A percentile compares a stretch with the other conserved stretches of the same genome.
Evolutionary conservation across 192 early-diverging fungal species (phyloP).

Genomic region (Coemansia guatemalensis): DNA sequence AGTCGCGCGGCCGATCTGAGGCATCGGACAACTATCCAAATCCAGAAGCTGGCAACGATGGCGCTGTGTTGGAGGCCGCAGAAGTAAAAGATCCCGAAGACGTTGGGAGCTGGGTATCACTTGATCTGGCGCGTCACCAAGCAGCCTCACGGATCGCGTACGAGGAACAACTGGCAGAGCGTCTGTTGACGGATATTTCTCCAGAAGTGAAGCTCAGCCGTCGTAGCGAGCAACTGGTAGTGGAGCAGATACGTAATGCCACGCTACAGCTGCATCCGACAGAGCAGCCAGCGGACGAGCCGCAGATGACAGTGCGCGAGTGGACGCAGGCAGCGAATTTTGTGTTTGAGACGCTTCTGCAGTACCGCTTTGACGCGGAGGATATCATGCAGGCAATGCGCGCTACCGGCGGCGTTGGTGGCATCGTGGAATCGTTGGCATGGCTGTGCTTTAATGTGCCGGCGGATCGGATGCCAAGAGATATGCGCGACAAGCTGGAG

Average conservation of each 20-base stretch:
- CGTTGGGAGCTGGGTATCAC: conserved; percentile 12
- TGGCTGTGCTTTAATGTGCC: conserved; percentile 35
- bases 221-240: conserved; percentile 17
- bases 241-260: conserved; percentile 13
- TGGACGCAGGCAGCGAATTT: conserved; percentile 29
- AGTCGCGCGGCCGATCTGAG: no score
- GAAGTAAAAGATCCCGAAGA: neutral
- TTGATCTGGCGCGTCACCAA: conserved; percentile 21
- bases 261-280: neutral
- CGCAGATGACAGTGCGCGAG: conserved; percentile 4
- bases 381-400: conserved; percentile 18
- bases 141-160: conserved; percentile 14
- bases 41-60: no score
- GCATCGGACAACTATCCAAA: no score
- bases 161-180: conserved; percentile 13
- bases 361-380: conserved; percentile 10
- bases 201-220: conserved; percentile 1
- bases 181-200: neutral
- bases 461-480: conserved; percentile 26
- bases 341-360: conserved; percentile 26
- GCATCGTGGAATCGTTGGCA: conserved; percentile 19
- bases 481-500: conserved; percentile 45
- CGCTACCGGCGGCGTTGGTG: conserved; percentile 16
- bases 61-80: no score
- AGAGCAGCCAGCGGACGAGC: neutral